Conservation (phyloP, 768 basidiomycete genomes). For the Lepiota venenata region DNA sequence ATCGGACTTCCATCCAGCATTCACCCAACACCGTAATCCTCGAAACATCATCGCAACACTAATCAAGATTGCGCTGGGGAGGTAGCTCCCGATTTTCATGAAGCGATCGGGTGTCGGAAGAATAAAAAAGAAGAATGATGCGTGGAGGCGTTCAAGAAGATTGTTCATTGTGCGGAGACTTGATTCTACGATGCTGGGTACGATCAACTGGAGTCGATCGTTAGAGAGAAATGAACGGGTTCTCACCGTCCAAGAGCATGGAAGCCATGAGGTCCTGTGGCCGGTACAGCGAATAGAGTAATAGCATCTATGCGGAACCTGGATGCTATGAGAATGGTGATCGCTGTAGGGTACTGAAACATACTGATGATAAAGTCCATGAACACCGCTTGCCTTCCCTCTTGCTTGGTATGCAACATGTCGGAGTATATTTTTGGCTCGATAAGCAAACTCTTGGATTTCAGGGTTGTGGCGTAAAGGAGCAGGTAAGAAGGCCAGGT, state of each 20-base stretch:
- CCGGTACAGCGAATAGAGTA: conserved; percentile 85
- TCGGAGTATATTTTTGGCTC: conserved; percentile 62
- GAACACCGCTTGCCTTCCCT: conserved; percentile 83
- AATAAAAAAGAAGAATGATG: conserved; percentile 97
- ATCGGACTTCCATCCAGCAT: conserved; percentile 50
- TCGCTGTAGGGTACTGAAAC: conserved; percentile 15
- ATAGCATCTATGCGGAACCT: conserved; percentile 95
- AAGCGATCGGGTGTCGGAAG: conserved; percentile 61
- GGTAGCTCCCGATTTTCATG: conserved; percentile 86
- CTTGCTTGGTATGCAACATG: conserved; percentile 74
- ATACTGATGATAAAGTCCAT: conserved; percentile 87
- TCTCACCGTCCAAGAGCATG: conserved; percentile 84
- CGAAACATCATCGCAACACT: conserved; percentile 84
- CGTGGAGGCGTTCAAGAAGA: conserved; percentile 91
- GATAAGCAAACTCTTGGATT: conserved; percentile 50
- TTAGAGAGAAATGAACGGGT: neutral
- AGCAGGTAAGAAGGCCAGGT: conserved; percentile 41
- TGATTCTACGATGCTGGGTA: conserved; percentile 74
- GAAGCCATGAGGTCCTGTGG: conserved; percentile 92
- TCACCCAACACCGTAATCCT: conserved; percentile 73
- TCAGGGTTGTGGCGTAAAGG: conserved; percentile 36
- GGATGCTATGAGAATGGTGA: conserved; percentile 2
- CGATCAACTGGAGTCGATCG: conserved; percentile 3
- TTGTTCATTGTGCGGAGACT: conserved; percentile 90
- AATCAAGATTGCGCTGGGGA: conserved; percentile 84